These are phyloP conservation scores for Cercospora sp. DNA, from an alignment of 2,329 filamentous ascomycete genomes.

Conservation along the genomic window DNA sequence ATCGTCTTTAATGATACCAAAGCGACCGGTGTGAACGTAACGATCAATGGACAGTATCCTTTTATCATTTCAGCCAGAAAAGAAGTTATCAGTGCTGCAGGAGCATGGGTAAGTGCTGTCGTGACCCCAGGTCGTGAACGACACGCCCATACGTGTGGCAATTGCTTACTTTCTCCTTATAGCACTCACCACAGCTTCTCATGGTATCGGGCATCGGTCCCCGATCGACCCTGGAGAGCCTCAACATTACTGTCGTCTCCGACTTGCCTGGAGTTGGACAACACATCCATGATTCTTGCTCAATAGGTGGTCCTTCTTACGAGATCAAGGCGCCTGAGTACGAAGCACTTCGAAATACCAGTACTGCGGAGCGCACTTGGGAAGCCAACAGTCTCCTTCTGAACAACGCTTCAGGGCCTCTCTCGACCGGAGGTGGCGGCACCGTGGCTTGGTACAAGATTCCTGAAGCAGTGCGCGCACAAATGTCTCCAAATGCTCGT, in stretches of 20 bases:
- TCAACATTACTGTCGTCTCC: conserved; percentile 48
- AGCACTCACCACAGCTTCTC: conserved; percentile 37
- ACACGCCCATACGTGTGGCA: not conserved
- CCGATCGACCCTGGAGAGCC: conserved; percentile 43
- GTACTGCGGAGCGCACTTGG: not conserved
- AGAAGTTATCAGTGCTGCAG: conserved; percentile 39
- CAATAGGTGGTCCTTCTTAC: conserved; percentile 18
- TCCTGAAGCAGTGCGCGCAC: conserved; percentile 22
- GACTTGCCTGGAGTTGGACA: conserved; percentile 55
- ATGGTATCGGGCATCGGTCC: conserved; percentile 37
- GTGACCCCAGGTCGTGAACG: not conserved
- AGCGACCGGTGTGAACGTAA: conserved; percentile 31
- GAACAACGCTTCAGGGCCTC: conserved; percentile 26
- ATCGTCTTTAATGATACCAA: conserved; percentile 36
- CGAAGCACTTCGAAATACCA: conserved; percentile 15
- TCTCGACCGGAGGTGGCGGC: conserved; percentile 27
- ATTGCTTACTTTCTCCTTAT: not conserved
- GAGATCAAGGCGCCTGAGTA: conserved; percentile 20
- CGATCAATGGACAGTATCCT: conserved; percentile 29
- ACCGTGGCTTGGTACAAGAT: conserved; percentile 24
- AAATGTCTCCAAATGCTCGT: conserved; percentile 14
- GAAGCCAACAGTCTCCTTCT: conserved; percentile 22
- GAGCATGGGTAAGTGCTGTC: conserved; percentile 19
- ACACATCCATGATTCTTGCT: conserved; percentile 49
- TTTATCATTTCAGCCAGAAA: conserved; percentile 35